These are phyloP conservation scores for Pulveroboletus sp. DNA, from an alignment of 768 basidiomycete species.

Conservation along the genomic window DNA sequence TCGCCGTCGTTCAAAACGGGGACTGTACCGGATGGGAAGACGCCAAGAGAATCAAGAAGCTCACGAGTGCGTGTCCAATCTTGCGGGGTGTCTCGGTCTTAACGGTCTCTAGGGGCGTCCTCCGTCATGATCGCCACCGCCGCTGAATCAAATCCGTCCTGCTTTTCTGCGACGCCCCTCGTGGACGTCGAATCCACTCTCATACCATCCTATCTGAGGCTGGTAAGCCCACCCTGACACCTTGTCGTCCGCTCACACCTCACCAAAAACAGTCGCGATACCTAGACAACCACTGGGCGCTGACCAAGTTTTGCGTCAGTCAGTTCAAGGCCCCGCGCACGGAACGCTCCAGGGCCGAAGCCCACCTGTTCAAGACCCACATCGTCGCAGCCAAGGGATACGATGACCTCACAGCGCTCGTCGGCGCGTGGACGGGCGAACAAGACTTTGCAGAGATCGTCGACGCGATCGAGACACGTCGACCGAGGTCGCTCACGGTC, in stretches of 20 bases:
- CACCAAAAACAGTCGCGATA: conserved; percentile 64
- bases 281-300: conserved; percentile 72
- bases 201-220: conserved; percentile 66
- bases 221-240: conserved; percentile 42
- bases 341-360: conserved; percentile 53
- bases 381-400: conserved; percentile 62
- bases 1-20: conserved; percentile 93
- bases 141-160: conserved; percentile 88
- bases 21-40: conserved; percentile 82
- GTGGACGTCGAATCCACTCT: conserved; percentile 65
- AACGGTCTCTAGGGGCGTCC: conserved; percentile 54
- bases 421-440: conserved; percentile 56
- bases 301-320: conserved; percentile 83
- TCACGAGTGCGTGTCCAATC: conserved; percentile 56
- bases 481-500: conserved; percentile 18
- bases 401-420: conserved; percentile 47
- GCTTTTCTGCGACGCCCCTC: conserved; percentile 71
- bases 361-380: conserved; percentile 49
- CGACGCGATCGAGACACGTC: conserved; percentile 38
- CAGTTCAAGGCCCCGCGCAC: conserved; percentile 74
- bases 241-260: neutral
- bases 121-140: conserved; percentile 97
- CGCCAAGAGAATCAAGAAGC: conserved; percentile 63
- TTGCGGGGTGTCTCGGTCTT: neutral
- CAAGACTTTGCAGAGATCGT: conserved; percentile 57